A percentile compares a stretch with the other conserved stretches of the same genome.
phyloP scores from a whole-genome alignment of 192 early-diverging fungal genomes.

The Entrophospora sp. region DNA sequence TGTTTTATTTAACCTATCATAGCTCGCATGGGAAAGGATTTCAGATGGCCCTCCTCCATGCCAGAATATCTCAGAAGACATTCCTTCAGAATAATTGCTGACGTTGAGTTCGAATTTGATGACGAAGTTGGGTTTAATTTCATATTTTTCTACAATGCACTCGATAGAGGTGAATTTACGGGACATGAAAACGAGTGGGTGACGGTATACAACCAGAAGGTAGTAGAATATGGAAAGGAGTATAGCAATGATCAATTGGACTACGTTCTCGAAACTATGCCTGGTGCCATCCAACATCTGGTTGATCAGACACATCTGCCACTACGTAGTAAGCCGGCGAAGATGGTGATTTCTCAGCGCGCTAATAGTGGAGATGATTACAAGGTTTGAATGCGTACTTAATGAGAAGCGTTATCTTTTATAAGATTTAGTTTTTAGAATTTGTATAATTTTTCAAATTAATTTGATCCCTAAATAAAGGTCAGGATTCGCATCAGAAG shows the following conservation, averaged over 20 bases:
- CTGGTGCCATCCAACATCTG: background rate
- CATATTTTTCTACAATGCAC: slow-evolving; percentile 5
- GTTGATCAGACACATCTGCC: background rate
- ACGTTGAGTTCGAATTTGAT: background rate
- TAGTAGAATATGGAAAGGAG: slow-evolving; percentile 3
- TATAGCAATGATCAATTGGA: slow-evolving; percentile 7
- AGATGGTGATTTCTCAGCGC: slow-evolving; percentile 11
- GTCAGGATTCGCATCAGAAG: background rate
- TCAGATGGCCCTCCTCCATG: slow-evolving; percentile 12
- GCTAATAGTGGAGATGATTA: background rate
- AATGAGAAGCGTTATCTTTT: background rate
- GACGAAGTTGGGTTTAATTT: background rate
- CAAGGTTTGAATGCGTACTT: slow-evolving; percentile 5
- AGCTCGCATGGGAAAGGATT: slow-evolving; percentile 13
- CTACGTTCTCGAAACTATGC: slow-evolving; percentile 1
- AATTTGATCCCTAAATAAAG: slow-evolving; percentile 2
- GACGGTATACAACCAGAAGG: background rate
- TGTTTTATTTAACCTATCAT: slow-evolving; percentile 4
- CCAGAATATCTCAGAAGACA: slow-evolving; percentile 6
- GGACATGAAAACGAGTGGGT: background rate
- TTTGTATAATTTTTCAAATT: slow-evolving; percentile 6
- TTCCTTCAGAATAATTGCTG: no score
- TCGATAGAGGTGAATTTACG: background rate
- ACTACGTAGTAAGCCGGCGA: background rate
- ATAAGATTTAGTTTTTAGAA: no score